Base-by-base conservation (phyloP, 1,139 yeast species). In the Sugiyamaella novakii region DNA sequence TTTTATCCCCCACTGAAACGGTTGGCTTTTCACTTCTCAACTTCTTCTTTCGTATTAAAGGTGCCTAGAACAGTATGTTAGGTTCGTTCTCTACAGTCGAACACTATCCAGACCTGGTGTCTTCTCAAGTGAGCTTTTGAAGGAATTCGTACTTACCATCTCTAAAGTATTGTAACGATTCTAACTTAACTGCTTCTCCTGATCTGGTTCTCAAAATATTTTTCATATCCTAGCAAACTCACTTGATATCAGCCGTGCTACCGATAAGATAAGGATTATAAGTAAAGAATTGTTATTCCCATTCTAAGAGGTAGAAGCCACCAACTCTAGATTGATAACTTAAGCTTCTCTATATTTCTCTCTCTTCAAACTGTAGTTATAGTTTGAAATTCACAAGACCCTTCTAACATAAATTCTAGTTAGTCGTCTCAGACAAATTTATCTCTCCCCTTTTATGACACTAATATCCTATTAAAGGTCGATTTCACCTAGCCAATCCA, bases 21-120 rank as follows among this genome's bases (percentile, higher is more conserved):
- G 42, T 42, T 10, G 43, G 43, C 28, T 39, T 33, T 19, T 36
- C 40, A 46, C 40, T 27, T n/a, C 35, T 29, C 19, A 28, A 10
- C 37, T 43, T 46, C 39, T 43, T 50, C 34, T 50, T 50, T n/a
- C 52, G 45, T 17, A 46, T 37, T 36, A 47, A 29, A 3, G 52
- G 52, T 7, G 52, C 52, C 52, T 48, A 12, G 1, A 19, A 11
- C n/a, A 12, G 3, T 8, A 11, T 15, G 44, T 28, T 18, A 27
- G 15, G 28, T 28, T n/a, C n/a, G 30, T 28, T 29, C 33, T 28
- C 12, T 28, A n/a, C 30, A 28, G 5, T 11, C 12, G 12, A 11
- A 6, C 30, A 14, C n/a, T 14, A n/a, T 11, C n/a, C 7, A 11
- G 5, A 10, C 17, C n/a, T 12, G 6, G n/a, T 11, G 30, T 28